Evolutionary conservation across 176 grass and related monocot genomes (phyloP).

Genomic region (Chrysopogon serrulatus): DNA sequence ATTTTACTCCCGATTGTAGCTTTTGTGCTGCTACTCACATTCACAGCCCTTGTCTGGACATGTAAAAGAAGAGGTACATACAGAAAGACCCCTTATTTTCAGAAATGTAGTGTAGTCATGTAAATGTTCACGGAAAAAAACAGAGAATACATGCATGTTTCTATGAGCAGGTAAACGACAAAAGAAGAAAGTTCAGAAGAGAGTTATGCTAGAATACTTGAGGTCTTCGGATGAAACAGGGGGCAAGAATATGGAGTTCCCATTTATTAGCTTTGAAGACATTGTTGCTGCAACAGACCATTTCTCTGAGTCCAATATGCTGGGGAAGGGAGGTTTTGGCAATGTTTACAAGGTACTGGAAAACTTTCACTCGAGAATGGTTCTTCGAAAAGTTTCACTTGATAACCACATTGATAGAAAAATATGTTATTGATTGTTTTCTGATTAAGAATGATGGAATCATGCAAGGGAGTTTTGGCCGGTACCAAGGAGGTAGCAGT

Average conservation of each 20-base stretch:
- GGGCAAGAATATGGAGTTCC: background rate
- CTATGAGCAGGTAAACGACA: background rate
- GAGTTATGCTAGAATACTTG: background rate
- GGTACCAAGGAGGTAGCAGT: too few relatives aligned
- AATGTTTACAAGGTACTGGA: background rate
- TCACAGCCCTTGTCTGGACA: background rate
- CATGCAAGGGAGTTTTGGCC: background rate
- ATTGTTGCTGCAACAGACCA: background rate
- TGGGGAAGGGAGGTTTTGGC: background rate
- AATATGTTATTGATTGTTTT: background rate
- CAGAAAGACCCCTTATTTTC: background rate
- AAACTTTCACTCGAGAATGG: background rate
- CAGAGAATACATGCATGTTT: background rate
- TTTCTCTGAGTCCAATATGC: background rate
- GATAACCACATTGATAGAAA: background rate
- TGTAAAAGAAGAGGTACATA: too few relatives aligned
- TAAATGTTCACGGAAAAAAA: background rate
- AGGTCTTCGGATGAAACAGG: background rate
- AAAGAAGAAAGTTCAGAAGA: background rate
- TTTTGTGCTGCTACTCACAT: background rate
- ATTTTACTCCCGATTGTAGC: background rate
- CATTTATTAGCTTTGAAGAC: background rate
- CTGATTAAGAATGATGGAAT: background rate
- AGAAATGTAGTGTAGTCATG: background rate
- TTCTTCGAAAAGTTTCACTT: background rate